These are phyloP conservation scores for Platanthera guangdongensis DNA, from an alignment of 106 monocot genomes.

Conservation along the genomic window DNA sequence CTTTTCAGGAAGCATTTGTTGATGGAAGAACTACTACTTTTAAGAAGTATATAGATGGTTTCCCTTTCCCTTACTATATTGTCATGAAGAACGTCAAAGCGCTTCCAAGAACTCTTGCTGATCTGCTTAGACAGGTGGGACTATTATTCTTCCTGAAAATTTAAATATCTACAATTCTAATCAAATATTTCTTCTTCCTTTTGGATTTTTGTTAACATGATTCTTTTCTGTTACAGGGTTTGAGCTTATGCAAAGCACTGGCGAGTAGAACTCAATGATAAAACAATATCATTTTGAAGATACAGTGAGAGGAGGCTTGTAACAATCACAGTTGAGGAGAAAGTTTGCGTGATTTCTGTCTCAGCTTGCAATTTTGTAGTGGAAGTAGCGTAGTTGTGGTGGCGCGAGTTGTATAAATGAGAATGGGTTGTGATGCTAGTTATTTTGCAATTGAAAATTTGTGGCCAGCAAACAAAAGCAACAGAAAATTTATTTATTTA, in stretches of 20 bases:
- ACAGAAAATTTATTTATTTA: too few species aligned
- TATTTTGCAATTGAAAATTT: too few species aligned
- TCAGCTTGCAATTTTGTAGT: too few species aligned
- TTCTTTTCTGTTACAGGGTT: constrained; percentile 57
- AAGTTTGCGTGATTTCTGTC: too few species aligned
- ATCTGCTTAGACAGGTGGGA: constrained; percentile 81
- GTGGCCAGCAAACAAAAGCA: too few species aligned
- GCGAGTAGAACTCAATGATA: constrained; percentile 10
- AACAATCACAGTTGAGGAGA: too few species aligned
- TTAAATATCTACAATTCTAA: neutral
- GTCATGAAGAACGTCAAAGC: constrained; percentile 72
- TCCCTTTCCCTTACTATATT: constrained; percentile 91
- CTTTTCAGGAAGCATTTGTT: constrained; percentile 55
- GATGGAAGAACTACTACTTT: constrained; percentile 34
- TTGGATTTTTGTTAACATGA: neutral
- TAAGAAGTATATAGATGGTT: constrained; percentile 53
- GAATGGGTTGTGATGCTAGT: too few species aligned
- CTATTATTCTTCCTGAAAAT: neutral
- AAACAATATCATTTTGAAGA: neutral
- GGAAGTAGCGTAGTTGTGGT: too few species aligned
- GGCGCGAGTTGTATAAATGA: too few species aligned
- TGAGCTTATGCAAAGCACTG: constrained; percentile 69
- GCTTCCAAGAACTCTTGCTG: constrained; percentile 84
- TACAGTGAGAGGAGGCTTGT: neutral
- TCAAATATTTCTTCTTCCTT: neutral